These are phyloP conservation scores for Umbelopsis ramanniana DNA, from an alignment of 192 early-diverging fungal species.

Conservation along the genomic window DNA sequence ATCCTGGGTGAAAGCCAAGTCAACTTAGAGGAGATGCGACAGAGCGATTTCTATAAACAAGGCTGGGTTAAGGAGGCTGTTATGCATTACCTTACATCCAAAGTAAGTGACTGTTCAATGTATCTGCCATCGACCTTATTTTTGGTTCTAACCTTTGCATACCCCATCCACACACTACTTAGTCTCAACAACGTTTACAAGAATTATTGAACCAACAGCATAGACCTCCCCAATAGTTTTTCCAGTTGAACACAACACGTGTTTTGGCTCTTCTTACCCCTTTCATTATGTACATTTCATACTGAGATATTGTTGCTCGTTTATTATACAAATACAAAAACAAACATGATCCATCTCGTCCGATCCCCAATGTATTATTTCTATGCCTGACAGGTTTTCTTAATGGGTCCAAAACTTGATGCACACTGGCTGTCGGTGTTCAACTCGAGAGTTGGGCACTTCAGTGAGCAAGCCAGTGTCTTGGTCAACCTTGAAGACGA, in stretches of 20 bases:
- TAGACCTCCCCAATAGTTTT: constrained; percentile 17
- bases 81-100: constrained; percentile 85
- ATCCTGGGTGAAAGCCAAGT: constrained; percentile 77
- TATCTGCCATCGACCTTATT: too few species aligned
- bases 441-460: neutral
- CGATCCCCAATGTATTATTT: neutral
- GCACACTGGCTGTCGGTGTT: constrained; percentile 33
- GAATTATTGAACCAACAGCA: constrained; percentile 36
- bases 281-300: constrained; percentile 25
- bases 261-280: neutral
- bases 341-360: neutral
- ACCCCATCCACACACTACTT: neutral
- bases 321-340: constrained; percentile 18
- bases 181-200: constrained; percentile 45
- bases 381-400: neutral
- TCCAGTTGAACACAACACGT: neutral
- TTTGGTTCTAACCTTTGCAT: too few species aligned
- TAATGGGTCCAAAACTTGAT: constrained; percentile 37
- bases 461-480: constrained; percentile 27
- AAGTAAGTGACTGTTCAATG: constrained; percentile 36
- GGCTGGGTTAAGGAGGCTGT: constrained; percentile 87
- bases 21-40: constrained; percentile 75
- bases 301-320: constrained; percentile 7
- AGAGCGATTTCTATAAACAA: constrained; percentile 75
- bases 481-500: constrained; percentile 36